A percentile compares a stretch with the other conserved stretches of the same genome.
Evolutionary conservation across 2,329 filamentous ascomycete genomes (phyloP).

Genomic region (Fusarium setosum): DNA sequence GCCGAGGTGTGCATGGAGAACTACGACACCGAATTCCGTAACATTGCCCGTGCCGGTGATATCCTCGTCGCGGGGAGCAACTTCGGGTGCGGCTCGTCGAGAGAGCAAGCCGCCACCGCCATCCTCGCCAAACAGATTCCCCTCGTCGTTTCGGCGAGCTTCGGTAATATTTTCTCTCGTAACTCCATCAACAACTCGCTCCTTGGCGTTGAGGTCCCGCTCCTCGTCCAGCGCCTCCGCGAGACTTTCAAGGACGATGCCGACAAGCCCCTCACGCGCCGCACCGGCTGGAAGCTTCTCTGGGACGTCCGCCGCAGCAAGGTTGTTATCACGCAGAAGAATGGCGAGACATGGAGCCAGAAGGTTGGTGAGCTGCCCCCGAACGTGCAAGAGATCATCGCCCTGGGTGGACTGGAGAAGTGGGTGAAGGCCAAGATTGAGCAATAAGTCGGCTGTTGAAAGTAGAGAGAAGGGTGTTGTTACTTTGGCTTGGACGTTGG

Average conservation of each 20-base stretch:
- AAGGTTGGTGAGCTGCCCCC: constrained; percentile 86
- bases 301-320: constrained; percentile 83
- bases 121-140: constrained; percentile 86
- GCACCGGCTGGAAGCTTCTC: constrained; percentile 84
- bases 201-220: constrained; percentile 76
- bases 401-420: constrained; percentile 79
- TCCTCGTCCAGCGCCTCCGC: constrained; percentile 73
- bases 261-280: constrained; percentile 70
- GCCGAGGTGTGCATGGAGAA: constrained; percentile 93
- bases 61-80: constrained; percentile 90
- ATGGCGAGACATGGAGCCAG: constrained; percentile 77
- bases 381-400: constrained; percentile 89
- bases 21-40: constrained; percentile 81
- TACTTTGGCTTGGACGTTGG: background rate
- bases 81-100: constrained; percentile 67
- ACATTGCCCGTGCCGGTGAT: constrained; percentile 71
- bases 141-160: constrained; percentile 83
- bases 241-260: constrained; percentile 64
- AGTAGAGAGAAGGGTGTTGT: background rate
- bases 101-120: constrained; percentile 70
- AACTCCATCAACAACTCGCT: constrained; percentile 86
- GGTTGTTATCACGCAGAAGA: constrained; percentile 77
- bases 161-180: constrained; percentile 84
- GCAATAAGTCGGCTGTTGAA: background rate
- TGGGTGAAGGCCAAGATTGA: constrained; percentile 81